These are phyloP conservation scores for Boletus pseudopeckii DNA, from an alignment of 768 basidiomycete genomes.

Conservation along the genomic window DNA sequence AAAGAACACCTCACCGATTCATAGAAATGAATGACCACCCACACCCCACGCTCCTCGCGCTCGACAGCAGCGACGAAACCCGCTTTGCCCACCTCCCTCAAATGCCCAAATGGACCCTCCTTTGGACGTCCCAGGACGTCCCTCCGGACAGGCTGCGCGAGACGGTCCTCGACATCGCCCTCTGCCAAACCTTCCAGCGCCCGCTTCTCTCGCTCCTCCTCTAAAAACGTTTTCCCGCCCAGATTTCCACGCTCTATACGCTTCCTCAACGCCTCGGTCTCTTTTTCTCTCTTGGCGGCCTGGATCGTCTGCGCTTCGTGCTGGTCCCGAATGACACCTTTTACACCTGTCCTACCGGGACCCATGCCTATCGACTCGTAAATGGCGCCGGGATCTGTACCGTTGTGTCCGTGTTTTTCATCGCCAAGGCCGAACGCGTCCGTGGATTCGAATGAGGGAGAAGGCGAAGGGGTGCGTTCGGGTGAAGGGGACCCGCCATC, in stretches of 20 bases:
- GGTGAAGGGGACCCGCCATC: slow-evolving; percentile 58
- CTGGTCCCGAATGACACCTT: slow-evolving; percentile 82
- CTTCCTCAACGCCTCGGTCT: slow-evolving; percentile 49
- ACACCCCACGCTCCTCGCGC: slow-evolving; percentile 60
- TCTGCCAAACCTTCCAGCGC: slow-evolving; percentile 44
- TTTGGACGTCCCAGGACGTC: slow-evolving; percentile 48
- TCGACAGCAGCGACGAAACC: slow-evolving; percentile 77
- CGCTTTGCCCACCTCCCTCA: slow-evolving; percentile 73
- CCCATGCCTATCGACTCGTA: slow-evolving; percentile 78
- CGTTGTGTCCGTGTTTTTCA: slow-evolving; percentile 46
- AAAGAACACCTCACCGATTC: slow-evolving; percentile 55
- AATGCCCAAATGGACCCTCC: slow-evolving; percentile 67
- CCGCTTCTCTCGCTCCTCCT: slow-evolving; percentile 64
- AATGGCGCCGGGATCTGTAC: slow-evolving; percentile 27
- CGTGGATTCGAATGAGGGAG: slow-evolving; percentile 22
- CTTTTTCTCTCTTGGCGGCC: slow-evolving; percentile 49
- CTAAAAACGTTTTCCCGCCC: slow-evolving; percentile 69
- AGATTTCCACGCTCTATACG: slow-evolving; percentile 65
- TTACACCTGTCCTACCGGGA: slow-evolving; percentile 82
- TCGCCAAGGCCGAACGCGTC: slow-evolving; percentile 42
- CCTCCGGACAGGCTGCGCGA: slow-evolving; percentile 19
- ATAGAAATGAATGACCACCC: slow-evolving; percentile 86
- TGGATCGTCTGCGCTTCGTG: slow-evolving; percentile 61
- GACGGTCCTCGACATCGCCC: slow-evolving; percentile 21
- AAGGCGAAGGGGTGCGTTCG: slow-evolving; percentile 56